Base-by-base conservation (phyloP, 352 stramenopile genomes). In the Phytopythium helicoides region DNA sequence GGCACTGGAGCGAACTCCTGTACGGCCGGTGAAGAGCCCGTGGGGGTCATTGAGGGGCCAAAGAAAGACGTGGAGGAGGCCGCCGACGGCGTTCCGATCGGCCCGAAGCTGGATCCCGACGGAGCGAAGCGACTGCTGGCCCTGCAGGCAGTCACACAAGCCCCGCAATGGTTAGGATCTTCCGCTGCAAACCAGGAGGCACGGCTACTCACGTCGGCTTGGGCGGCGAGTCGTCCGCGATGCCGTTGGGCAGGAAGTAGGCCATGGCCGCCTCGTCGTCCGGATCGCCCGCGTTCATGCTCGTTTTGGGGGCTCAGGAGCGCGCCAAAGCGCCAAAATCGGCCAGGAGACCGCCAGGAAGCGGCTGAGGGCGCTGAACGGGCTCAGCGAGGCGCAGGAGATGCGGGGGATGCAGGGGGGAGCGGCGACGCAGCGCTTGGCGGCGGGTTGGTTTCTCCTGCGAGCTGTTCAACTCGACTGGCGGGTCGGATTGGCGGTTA, bases 161-260 rank as follows among this genome's bases (percentile, higher is more conserved):
- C n/a, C n/a, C n/a, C n/a, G n/a, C 28, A 9, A 9, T 5, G 28
- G 28, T 33, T 9, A 33, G 28, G 28, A 33, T 9, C 9, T 5
- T 9, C 5, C 28, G 28, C 5, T 10, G 28, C 28, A 5, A 5
- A 33, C 5, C 28, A 33, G 28, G 28, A 33, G 34, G 26, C 25
- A n/a, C n/a, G 48, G 6, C 45, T 7, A 63, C 60, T 54, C 48
- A 89, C 78, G 62, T 87, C 21, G 70, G 66, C 64, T 86, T 89
- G 23, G 77, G 84, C 15, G 80, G 80, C 36, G 81, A 92, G 60
- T 94, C 84, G 44, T 92, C 81, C 11, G 81, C 66, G 60, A 94
- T 94, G 52, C 81, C 84, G 39, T 87, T 78, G n/a, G 81, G 84
- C 36, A 94, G 66, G 59, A 94, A 94, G 54, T 94, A 94, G 54